Evolutionary conservation across 2,329 filamentous ascomycete genomes (phyloP).

Genomic region (Chaetomium strumarium): DNA sequence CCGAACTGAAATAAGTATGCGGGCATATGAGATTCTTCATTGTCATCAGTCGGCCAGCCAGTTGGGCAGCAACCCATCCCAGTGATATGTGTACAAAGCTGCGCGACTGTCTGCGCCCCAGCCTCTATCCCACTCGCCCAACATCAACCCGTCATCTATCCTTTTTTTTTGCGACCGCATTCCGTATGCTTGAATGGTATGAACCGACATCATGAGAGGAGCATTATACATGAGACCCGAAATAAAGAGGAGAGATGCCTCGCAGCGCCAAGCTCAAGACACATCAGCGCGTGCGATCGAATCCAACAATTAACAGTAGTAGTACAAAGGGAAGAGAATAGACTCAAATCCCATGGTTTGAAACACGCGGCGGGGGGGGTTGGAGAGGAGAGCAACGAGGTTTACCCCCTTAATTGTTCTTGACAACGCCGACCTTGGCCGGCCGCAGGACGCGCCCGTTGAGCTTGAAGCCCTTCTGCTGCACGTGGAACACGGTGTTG

Average conservation of each 20-base stretch:
- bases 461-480: constrained; percentile 92
- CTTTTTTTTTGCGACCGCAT: constrained; percentile 7
- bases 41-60: neutral
- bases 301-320: constrained; percentile 10
- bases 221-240: constrained; percentile 23
- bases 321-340: constrained; percentile 9
- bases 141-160: constrained; percentile 11
- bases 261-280: constrained; percentile 5
- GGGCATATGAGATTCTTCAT: neutral
- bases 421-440: constrained; percentile 80
- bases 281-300: constrained; percentile 1
- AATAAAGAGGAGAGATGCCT: constrained; percentile 13
- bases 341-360: neutral
- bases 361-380: neutral
- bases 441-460: constrained; percentile 86
- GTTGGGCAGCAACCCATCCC: neutral
- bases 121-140: constrained; percentile 7
- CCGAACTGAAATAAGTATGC: no score
- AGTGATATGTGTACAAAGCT: constrained; percentile 5
- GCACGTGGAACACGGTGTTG: constrained; percentile 82
- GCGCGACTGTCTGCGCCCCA: constrained; percentile 5
- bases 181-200: constrained; percentile 16
- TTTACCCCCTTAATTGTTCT: constrained; percentile 24
- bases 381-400: neutral
- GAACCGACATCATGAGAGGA: constrained; percentile 25